phyloP scores from a whole-genome alignment of 129 eudicot genomes.

The Helichrysum umbraculigerum region DNA sequence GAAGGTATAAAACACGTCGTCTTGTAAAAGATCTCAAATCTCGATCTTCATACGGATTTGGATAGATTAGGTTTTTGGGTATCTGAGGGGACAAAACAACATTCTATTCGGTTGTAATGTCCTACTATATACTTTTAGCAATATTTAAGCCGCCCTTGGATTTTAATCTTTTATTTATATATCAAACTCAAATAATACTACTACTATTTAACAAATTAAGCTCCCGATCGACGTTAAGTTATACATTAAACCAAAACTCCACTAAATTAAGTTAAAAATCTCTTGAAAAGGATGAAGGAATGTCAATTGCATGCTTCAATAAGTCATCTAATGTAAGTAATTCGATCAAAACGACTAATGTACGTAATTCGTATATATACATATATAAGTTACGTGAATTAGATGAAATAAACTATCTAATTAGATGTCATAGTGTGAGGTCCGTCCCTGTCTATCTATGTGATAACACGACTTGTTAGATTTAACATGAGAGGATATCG shows the following conservation, averaged over 20 bases:
- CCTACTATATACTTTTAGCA: slow-evolving; percentile 32
- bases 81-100: slow-evolving; percentile 45
- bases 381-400: too few species aligned
- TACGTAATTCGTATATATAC: too few species aligned
- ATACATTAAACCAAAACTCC: not conserved
- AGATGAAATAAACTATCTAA: too few species aligned
- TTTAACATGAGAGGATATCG: too few species aligned
- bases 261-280: too few species aligned
- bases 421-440: too few species aligned
- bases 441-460: too few species aligned
- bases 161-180: slow-evolving; percentile 22
- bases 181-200: slow-evolving; percentile 2
- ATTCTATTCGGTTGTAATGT: slow-evolving; percentile 35
- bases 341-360: too few species aligned
- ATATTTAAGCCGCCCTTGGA: slow-evolving; percentile 42
- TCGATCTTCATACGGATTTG: not conserved
- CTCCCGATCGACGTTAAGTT: not conserved
- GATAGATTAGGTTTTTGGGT: slow-evolving; percentile 19
- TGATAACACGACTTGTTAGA: too few species aligned
- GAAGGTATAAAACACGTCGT: slow-evolving; percentile 37
- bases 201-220: not conserved
- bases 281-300: too few species aligned
- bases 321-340: too few species aligned
- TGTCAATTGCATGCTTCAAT: too few species aligned
- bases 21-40: slow-evolving; percentile 27